Conservation (phyloP, 2,329 filamentous ascomycete genomes). For the Claviceps sp. region DNA sequence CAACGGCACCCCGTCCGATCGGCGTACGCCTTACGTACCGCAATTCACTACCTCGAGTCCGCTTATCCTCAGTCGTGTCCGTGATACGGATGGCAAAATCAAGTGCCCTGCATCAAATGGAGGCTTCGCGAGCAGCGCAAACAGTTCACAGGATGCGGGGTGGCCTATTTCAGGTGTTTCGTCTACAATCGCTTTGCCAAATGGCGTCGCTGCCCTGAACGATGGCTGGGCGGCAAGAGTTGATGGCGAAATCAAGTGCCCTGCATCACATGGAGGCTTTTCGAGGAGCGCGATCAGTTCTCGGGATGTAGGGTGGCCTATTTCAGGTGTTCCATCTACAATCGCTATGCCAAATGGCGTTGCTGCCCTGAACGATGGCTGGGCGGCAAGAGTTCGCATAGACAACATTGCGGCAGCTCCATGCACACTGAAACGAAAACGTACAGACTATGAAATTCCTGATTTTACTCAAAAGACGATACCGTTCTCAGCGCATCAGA, state of each 20-base stretch:
- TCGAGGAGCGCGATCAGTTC: not conserved
- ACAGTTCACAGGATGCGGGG: not conserved
- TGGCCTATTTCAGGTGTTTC: not conserved
- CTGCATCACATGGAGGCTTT: not conserved
- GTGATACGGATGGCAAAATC: not conserved
- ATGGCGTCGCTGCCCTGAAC: not conserved
- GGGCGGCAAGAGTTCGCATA: not conserved
- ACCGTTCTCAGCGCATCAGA: constrained; percentile 12
- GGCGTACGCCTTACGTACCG: constrained; percentile 2
- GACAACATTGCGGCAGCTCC: not conserved
- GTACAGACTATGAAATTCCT: constrained; percentile 7
- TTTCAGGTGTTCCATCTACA: not conserved
- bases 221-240: not conserved
- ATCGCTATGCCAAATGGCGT: not conserved
- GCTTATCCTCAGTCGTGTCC: constrained; percentile 4
- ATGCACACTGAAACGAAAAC: constrained; percentile 17
- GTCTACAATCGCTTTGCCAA: not conserved
- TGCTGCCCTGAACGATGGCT: too few species aligned
- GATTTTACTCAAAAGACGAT: constrained; percentile 22
- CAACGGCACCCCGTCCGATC: not conserved
- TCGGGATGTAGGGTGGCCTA: not conserved
- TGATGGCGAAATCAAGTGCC: too few species aligned
- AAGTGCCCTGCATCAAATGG: not conserved
- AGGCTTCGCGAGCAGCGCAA: not conserved
- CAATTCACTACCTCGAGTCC: constrained; percentile 3